Conservation (phyloP, 768 basidiomycete genomes). For the Holtermannia corniformis region DNA sequence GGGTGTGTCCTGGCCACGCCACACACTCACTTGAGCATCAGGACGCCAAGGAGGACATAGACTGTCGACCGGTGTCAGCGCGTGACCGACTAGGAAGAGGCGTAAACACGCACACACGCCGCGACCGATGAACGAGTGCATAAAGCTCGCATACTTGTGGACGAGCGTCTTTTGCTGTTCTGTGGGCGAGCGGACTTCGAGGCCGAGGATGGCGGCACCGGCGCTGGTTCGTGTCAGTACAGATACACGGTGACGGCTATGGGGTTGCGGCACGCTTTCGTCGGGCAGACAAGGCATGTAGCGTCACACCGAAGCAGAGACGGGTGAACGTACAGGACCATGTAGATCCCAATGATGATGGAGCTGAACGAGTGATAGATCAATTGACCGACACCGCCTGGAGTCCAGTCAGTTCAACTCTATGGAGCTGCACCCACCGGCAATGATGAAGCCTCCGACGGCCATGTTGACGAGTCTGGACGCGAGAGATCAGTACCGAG, state of each 20-base stretch:
- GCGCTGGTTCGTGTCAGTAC: slow-evolving; percentile 22
- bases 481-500: not conserved
- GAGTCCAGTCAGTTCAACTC: not conserved
- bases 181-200: slow-evolving; percentile 36
- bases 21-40: not conserved
- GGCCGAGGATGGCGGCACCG: slow-evolving; percentile 33
- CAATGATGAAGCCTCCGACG: slow-evolving; percentile 34
- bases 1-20: not conserved
- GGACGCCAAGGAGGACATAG: slow-evolving; percentile 7
- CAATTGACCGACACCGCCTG: slow-evolving; percentile 32
- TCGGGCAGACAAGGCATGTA: not conserved
- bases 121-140: slow-evolving; percentile 40
- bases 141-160: slow-evolving; percentile 40
- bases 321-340: slow-evolving; percentile 29
- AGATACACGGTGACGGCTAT: not conserved
- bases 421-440: slow-evolving; percentile 3
- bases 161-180: slow-evolving; percentile 37
- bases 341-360: slow-evolving; percentile 41
- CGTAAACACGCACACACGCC: slow-evolving; percentile 42
- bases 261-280: not conserved
- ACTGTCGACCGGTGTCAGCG: not conserved
- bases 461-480: slow-evolving; percentile 35
- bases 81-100: not conserved
- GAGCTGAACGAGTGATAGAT: slow-evolving; percentile 39
- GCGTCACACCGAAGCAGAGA: not conserved